phyloP scores from a whole-genome alignment of 495 filamentous ascomycete genomes.

The Hypoxylon trugodes region DNA sequence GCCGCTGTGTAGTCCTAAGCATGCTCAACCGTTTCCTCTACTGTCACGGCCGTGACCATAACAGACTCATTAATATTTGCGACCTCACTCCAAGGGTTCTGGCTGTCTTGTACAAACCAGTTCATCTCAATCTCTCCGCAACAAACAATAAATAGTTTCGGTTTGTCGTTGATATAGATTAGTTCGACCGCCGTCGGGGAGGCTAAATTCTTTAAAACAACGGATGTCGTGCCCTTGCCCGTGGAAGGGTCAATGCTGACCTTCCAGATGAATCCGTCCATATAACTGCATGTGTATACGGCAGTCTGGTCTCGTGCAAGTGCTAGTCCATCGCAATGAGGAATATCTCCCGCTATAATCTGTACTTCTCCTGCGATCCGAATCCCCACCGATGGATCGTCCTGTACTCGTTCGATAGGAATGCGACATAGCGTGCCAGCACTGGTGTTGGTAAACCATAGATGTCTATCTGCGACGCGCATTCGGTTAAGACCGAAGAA shows the following conservation, averaged over 20 bases:
- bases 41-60: conserved; percentile 35
- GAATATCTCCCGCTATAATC: conserved; percentile 30
- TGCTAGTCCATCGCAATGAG: conserved; percentile 41
- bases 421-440: conserved; percentile 39
- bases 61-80: conserved; percentile 40
- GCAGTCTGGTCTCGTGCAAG: conserved; percentile 35
- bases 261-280: conserved; percentile 39
- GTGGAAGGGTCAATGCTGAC: conserved; percentile 37
- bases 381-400: conserved; percentile 30
- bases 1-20: conserved; percentile 4
- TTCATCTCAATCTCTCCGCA: conserved; percentile 43
- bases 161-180: conserved; percentile 23
- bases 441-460: conserved; percentile 46
- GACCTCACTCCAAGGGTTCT: conserved; percentile 42
- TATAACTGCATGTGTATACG: conserved; percentile 42
- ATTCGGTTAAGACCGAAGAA: conserved; percentile 43
- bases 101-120: conserved; percentile 37
- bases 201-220: conserved; percentile 38
- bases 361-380: conserved; percentile 36
- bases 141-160: conserved; percentile 42
- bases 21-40: conserved; percentile 24
- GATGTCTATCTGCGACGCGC: conserved; percentile 29
- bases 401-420: conserved; percentile 32
- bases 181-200: conserved; percentile 42
- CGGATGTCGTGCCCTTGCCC: conserved; percentile 21